These are phyloP conservation scores for Eragrostis curvula DNA, from an alignment of 176 grass and related monocot species.

Conservation along the genomic window DNA sequence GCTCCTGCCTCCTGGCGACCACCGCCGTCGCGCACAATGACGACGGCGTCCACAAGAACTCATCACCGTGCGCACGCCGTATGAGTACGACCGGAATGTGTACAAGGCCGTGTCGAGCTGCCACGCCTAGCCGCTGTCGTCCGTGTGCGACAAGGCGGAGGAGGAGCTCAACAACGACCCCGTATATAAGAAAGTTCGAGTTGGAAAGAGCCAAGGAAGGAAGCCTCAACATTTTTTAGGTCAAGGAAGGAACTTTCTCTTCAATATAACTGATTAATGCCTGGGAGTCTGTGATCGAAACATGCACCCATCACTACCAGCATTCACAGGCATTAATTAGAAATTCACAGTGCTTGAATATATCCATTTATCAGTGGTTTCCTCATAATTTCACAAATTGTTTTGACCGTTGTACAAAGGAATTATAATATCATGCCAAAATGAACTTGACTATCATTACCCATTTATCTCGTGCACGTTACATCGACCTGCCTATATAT, in stretches of 20 bases:
- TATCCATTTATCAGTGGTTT: background rate
- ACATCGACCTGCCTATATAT: background rate
- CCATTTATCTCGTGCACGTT: too few species aligned
- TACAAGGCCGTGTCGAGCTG: constrained; percentile 48
- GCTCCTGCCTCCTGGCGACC: constrained; percentile 23
- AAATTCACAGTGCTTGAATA: background rate
- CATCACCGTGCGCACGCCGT: constrained; percentile 54
- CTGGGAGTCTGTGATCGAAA: background rate
- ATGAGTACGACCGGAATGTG: constrained; percentile 50
- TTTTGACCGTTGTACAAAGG: background rate
- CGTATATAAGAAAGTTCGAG: too few species aligned
- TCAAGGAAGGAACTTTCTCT: too few species aligned
- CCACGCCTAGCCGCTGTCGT: constrained; percentile 63
- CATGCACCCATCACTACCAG: background rate
- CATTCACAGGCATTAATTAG: background rate
- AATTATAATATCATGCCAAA: too few species aligned
- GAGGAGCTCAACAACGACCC: constrained; percentile 44
- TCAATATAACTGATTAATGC: background rate
- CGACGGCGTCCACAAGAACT: constrained; percentile 50
- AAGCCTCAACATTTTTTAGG: too few species aligned
- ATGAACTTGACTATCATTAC: too few species aligned
- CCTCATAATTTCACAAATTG: background rate
- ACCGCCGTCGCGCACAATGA: constrained; percentile 37
- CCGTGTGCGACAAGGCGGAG: constrained; percentile 60
- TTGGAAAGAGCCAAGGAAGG: too few species aligned